Evolutionary conservation across 1,284 basidiomycete species (phyloP).

Genomic region (Heterobasidion parviporum): DNA sequence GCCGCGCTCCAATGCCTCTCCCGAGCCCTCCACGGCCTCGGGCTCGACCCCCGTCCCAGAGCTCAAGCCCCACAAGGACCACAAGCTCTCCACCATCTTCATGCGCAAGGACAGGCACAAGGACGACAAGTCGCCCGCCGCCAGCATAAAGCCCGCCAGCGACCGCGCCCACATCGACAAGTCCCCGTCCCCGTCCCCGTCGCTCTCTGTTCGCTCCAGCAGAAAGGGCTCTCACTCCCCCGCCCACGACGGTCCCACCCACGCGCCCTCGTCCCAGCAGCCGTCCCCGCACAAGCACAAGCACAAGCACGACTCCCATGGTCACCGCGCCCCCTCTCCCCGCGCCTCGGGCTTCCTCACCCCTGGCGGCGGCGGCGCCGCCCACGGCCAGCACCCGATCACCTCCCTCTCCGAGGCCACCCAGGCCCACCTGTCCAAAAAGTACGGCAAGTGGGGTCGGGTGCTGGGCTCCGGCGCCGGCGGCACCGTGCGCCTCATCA

Average conservation of each 20-base stretch:
- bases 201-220: conserved; percentile 3
- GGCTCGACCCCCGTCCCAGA: conserved; percentile 8
- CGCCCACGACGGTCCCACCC: background rate
- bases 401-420: conserved; percentile 65
- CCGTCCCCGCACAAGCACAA: background rate
- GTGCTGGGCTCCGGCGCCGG: conserved; percentile 95
- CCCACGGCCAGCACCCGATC: conserved; percentile 13
- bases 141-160: conserved; percentile 1
- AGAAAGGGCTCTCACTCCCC: conserved; percentile 5
- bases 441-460: conserved; percentile 99
- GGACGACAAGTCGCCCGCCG: conserved; percentile 6
- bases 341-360: conserved; percentile 8
- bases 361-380: background rate
- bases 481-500: conserved; percentile 95
- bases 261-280: background rate
- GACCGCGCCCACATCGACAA: conserved; percentile 1
- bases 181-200: conserved; percentile 9
- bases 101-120: conserved; percentile 14
- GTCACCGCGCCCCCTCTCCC: background rate
- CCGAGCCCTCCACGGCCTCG: conserved; percentile 13
- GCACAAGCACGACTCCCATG: background rate
- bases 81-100: conserved; percentile 10
- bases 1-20: conserved; percentile 12
- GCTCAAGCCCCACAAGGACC: conserved; percentile 9
- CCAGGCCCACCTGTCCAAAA: conserved; percentile 90